Evolutionary conservation across 2,329 filamentous ascomycete genomes (phyloP).

Genomic region (Cladorrhinum sp.): DNA sequence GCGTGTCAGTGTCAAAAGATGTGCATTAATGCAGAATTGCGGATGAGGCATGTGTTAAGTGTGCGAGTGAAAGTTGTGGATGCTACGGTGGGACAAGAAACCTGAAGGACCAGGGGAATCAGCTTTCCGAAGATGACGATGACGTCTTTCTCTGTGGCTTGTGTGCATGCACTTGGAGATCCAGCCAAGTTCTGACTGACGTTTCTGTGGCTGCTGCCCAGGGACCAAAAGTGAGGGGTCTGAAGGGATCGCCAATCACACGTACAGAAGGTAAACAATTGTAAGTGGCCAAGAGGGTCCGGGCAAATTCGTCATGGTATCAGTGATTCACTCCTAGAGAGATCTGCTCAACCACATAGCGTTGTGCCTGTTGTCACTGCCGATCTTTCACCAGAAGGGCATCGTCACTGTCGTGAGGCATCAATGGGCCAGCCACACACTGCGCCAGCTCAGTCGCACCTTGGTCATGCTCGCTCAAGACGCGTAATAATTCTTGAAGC

Average conservation of each 20-base stretch:
- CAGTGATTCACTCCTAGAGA: neutral
- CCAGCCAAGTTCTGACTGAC: neutral
- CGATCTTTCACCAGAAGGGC: neutral
- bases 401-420: neutral
- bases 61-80: neutral
- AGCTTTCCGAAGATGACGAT: neutral
- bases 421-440: neutral
- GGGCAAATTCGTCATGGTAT: neutral
- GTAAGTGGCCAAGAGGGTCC: neutral
- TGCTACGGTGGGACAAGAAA: neutral
- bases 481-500: neutral
- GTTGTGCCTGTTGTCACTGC: neutral
- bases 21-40: neutral
- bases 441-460: neutral
- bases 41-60: neutral
- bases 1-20: neutral
- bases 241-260: neutral
- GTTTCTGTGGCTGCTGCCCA: neutral
- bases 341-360: neutral
- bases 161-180: neutral
- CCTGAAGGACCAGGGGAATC: neutral
- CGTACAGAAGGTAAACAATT: neutral
- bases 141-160: slow-evolving; percentile 7
- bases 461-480: neutral
- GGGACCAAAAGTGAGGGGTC: neutral